A percentile compares a stretch with the other conserved stretches of the same genome.
These are phyloP conservation scores for Cercospora nicotianae DNA, from an alignment of 2,329 filamentous ascomycete genomes.

Conservation along the genomic window DNA sequence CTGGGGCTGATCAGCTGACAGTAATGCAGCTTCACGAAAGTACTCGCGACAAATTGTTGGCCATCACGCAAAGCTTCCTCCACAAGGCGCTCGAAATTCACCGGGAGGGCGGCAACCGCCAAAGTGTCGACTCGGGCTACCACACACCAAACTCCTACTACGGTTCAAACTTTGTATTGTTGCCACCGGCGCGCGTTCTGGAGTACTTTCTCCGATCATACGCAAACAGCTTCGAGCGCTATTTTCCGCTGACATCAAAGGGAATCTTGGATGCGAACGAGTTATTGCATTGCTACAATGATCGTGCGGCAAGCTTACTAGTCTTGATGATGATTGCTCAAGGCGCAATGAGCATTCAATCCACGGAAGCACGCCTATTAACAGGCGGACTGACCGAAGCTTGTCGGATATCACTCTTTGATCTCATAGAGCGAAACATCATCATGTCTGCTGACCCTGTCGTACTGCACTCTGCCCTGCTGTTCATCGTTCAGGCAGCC, in stretches of 20 bases:
- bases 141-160: conserved; percentile 52
- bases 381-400: conserved; percentile 68
- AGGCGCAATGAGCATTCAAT: conserved; percentile 66
- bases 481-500: conserved; percentile 67
- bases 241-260: conserved; percentile 62
- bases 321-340: conserved; percentile 72
- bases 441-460: conserved; percentile 66
- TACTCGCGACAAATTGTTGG: conserved; percentile 68
- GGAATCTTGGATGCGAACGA: conserved; percentile 66
- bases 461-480: conserved; percentile 63
- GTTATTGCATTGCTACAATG: conserved; percentile 61
- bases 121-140: conserved; percentile 21
- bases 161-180: conserved; percentile 62
- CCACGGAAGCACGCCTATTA: conserved; percentile 63
- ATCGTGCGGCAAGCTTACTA: conserved; percentile 64
- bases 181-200: conserved; percentile 65
- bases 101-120: conserved; percentile 43
- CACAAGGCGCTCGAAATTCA: conserved; percentile 71
- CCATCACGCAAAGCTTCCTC: conserved; percentile 68
- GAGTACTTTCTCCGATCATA: conserved; percentile 68
- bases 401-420: conserved; percentile 70
- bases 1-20: conserved; percentile 48
- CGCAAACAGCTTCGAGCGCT: conserved; percentile 64
- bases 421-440: conserved; percentile 70
- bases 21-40: conserved; percentile 54